Conservation (phyloP, 1,284 basidiomycete genomes). For the Boletellus sp. region DNA sequence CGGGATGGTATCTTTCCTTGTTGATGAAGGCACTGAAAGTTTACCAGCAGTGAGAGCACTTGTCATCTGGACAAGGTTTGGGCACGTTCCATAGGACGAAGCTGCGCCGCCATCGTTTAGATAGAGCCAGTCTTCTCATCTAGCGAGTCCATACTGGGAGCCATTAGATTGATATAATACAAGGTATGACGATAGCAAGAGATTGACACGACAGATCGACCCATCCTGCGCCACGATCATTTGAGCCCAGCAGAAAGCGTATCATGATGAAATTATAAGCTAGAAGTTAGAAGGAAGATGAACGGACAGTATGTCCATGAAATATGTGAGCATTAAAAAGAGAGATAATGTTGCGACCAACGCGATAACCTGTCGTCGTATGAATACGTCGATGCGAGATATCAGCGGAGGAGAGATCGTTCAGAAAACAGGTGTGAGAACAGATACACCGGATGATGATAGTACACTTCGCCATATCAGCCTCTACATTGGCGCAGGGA, state of each 20-base stretch:
- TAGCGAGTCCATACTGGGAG: neutral
- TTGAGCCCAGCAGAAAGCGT: conserved; percentile 16
- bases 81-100: neutral
- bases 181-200: conserved; percentile 23
- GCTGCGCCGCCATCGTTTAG: neutral
- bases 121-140: neutral
- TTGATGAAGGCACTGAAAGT: conserved; percentile 37
- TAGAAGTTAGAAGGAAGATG: conserved; percentile 6
- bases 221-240: conserved; percentile 9
- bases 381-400: conserved; percentile 21
- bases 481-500: conserved; percentile 42
- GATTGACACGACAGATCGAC: conserved; percentile 15
- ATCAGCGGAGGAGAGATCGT: conserved; percentile 17
- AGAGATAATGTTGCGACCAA: conserved; percentile 24
- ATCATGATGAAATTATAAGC: conserved; percentile 17
- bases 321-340: conserved; percentile 28
- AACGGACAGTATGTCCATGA: conserved; percentile 14
- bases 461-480: conserved; percentile 16
- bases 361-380: conserved; percentile 15
- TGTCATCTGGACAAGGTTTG: neutral
- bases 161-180: conserved; percentile 25
- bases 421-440: conserved; percentile 16
- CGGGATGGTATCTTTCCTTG: conserved; percentile 73
- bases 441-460: conserved; percentile 24
- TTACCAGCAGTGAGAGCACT: conserved; percentile 11